These are phyloP conservation scores for Populus euphratica DNA, from an alignment of 345 rosid genomes.

Conservation along the genomic window DNA sequence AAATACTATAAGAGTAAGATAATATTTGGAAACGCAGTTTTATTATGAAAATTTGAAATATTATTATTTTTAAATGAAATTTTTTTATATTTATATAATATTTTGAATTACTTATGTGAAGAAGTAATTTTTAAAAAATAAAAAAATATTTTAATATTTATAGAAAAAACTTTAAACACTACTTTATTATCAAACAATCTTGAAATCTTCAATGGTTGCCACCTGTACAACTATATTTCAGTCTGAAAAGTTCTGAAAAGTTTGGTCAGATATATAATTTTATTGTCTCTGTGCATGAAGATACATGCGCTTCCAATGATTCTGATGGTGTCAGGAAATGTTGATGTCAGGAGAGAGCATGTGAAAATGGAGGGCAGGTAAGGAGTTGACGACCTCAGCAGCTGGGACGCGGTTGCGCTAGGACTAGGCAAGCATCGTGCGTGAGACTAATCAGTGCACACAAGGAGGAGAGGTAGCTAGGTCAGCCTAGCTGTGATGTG, in stretches of 20 bases:
- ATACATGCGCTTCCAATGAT: background rate
- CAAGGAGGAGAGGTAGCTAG: background rate
- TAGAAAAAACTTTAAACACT: too few species aligned
- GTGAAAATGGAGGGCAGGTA: too few species aligned
- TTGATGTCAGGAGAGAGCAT: background rate
- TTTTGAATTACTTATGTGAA: rapidly evolving
- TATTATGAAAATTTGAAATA: too few species aligned
- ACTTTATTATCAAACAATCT: too few species aligned
- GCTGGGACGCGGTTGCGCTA: slow-evolving; percentile 7
- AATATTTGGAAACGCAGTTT: rapidly evolving
- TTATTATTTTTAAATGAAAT: too few species aligned
- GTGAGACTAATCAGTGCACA: background rate
- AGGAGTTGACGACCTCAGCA: background rate
- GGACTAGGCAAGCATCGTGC: slow-evolving; percentile 12
- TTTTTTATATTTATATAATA: too few species aligned
- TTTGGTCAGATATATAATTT: background rate
- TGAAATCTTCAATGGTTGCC: background rate
- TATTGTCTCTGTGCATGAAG: background rate
- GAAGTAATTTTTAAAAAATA: too few species aligned
- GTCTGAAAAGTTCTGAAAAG: slow-evolving; percentile 7
- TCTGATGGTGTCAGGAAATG: background rate
- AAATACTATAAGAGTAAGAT: too few species aligned
- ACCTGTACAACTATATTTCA: background rate
- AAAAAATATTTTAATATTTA: too few species aligned
- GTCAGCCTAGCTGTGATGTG: slow-evolving; percentile 1